Percentiles rank a stretch among this genome's conserved stretches.
Evolutionary conservation across 768 basidiomycete species (phyloP).

Genomic region (Mrakia frigida): DNA sequence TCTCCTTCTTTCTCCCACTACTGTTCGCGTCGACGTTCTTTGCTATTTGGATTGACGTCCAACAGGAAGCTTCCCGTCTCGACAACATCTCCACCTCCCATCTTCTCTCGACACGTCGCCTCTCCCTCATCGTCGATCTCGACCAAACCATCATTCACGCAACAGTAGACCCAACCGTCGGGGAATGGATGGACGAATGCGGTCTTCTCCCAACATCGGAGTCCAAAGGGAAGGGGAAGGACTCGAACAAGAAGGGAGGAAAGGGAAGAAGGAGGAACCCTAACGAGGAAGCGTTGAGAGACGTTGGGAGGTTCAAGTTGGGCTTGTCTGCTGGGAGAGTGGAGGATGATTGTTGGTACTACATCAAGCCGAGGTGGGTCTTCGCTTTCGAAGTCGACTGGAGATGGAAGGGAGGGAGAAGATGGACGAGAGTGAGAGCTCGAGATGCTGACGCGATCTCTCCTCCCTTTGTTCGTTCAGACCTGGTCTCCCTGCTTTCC

Average conservation of each 20-base stretch:
- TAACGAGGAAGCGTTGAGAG: conserved; percentile 85
- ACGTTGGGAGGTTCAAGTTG: conserved; percentile 85
- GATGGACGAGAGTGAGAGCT: neutral
- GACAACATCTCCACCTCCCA: conserved; percentile 75
- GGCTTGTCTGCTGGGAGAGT: conserved; percentile 53
- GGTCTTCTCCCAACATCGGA: conserved; percentile 36
- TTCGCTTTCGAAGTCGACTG: neutral
- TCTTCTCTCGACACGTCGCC: conserved; percentile 66
- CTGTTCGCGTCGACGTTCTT: neutral
- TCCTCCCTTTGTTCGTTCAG: conserved; percentile 44
- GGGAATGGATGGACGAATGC: conserved; percentile 89
- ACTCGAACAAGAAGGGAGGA: conserved; percentile 42
- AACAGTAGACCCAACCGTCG: conserved; percentile 95
- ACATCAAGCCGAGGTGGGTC: conserved; percentile 89
- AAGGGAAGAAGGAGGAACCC: conserved; percentile 72
- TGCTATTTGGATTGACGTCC: no score
- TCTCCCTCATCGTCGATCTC: conserved; percentile 94
- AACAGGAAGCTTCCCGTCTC: conserved; percentile 73
- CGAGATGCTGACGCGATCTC: neutral
- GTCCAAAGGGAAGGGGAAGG: conserved; percentile 35
- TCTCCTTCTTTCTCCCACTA: neutral
- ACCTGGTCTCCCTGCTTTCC: conserved; percentile 77
- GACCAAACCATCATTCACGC: conserved; percentile 99
- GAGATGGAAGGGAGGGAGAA: neutral
- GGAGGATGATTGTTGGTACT: conserved; percentile 89